Conservation (phyloP, 1,139 yeast species). For the Magnusiomyces sp. region DNA sequence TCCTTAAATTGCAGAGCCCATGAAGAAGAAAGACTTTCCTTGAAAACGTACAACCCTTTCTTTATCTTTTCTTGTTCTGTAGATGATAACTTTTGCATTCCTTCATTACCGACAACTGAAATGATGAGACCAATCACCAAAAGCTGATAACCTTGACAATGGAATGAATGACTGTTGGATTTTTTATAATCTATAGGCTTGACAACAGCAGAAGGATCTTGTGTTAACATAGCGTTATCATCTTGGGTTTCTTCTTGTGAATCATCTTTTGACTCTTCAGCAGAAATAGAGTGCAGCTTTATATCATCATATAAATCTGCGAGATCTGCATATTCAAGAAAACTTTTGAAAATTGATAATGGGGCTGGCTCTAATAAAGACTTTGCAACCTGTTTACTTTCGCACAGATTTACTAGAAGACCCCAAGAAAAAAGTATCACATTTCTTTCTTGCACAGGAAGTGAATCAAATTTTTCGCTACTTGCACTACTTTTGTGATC, state of each 20-base stretch:
- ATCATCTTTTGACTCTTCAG: background rate
- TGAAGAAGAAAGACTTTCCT: constrained; percentile 9
- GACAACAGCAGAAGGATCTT: background rate
- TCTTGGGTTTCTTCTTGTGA: background rate
- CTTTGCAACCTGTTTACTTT: constrained; percentile 10
- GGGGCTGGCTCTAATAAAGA: constrained; percentile 3
- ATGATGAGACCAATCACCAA: constrained; percentile 18
- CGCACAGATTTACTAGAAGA: constrained; percentile 17
- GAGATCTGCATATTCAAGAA: background rate
- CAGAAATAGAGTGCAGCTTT: background rate
- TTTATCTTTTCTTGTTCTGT: constrained; percentile 10
- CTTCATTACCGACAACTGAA: constrained; percentile 7
- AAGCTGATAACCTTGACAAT: constrained; percentile 19
- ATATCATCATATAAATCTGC: background rate
- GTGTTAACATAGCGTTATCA: background rate
- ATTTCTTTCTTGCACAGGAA: background rate
- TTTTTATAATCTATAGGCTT: no score
- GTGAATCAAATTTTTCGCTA: background rate
- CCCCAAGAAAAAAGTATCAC: constrained; percentile 18
- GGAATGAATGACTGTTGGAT: constrained; percentile 9
- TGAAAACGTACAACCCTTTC: constrained; percentile 13
- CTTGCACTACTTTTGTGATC: background rate
- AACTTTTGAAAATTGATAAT: background rate
- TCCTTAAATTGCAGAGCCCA: constrained; percentile 16
- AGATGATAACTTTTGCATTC: background rate